Percentiles rank a stretch among this genome's conserved stretches.
Evolutionary conservation across 2,329 filamentous ascomycete genomes (phyloP).

Genomic region (Huntiella decipiens): DNA sequence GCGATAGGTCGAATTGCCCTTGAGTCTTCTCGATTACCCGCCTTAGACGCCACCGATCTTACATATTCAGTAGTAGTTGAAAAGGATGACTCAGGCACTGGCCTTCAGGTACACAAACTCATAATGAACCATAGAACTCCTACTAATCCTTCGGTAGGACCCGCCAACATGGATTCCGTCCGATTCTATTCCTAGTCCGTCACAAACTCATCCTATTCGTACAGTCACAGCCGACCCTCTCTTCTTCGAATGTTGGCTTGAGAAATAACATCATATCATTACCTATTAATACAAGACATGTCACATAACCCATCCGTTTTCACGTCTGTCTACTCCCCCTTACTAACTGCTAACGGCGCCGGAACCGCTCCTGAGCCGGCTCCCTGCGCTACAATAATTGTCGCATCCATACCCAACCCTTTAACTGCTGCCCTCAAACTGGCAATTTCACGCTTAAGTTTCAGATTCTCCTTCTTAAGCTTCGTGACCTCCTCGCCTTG

Average conservation of each 20-base stretch:
- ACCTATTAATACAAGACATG: slow-evolving; percentile 10
- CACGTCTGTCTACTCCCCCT: background rate
- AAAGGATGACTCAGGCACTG: no score
- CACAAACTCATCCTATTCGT: slow-evolving; percentile 23
- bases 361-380: background rate
- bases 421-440: slow-evolving; percentile 39
- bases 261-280: slow-evolving; percentile 23
- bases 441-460: slow-evolving; percentile 64
- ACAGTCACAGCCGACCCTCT: slow-evolving; percentile 38
- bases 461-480: slow-evolving; percentile 68
- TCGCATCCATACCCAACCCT: slow-evolving; percentile 7
- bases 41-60: slow-evolving; percentile 12
- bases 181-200: slow-evolving; percentile 21
- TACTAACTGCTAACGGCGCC: background rate
- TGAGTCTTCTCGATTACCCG: background rate
- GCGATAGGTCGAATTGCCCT: background rate
- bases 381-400: background rate
- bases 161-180: slow-evolving; percentile 43
- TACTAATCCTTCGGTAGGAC: slow-evolving; percentile 21
- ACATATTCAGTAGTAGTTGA: no score
- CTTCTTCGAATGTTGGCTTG: slow-evolving; percentile 47
- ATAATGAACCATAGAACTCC: no score
- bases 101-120: no score
- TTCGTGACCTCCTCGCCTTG: slow-evolving; percentile 57
- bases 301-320: background rate